Evolutionary conservation across 768 basidiomycete species (phyloP).

Genomic region (Kwoniella heveanensis): DNA sequence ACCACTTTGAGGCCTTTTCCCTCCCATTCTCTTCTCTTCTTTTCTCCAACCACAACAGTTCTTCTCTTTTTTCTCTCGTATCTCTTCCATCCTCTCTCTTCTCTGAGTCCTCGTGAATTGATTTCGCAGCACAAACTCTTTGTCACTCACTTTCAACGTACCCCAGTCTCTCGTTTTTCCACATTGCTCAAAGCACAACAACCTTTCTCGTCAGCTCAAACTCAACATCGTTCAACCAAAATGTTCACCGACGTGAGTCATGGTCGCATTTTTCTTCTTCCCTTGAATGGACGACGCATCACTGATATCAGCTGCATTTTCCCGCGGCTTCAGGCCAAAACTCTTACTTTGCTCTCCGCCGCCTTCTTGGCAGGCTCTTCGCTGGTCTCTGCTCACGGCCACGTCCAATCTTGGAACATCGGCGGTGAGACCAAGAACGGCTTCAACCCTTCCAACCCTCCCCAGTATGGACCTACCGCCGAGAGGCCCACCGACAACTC

Average conservation of each 20-base stretch:
- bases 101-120: conserved; percentile 9
- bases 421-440: conserved; percentile 16
- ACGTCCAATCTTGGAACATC: conserved; percentile 15
- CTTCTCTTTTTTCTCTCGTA: neutral
- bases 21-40: neutral
- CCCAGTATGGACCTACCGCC: conserved; percentile 14
- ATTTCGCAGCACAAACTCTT: conserved; percentile 2
- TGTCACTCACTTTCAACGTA: conserved; percentile 4
- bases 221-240: too few relatives aligned
- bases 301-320: too few relatives aligned
- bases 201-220: too few relatives aligned
- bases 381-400: conserved; percentile 24
- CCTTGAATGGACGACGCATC: too few relatives aligned
- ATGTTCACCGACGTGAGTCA: conserved; percentile 6
- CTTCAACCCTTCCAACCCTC: conserved; percentile 29
- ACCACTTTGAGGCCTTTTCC: neutral
- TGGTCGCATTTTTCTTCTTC: neutral
- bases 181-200: neutral
- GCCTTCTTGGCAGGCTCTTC: conserved; percentile 11
- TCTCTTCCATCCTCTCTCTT: neutral
- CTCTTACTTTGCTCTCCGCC: conserved; percentile 3
- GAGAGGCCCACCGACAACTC: conserved; percentile 22
- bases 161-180: conserved; percentile 1
- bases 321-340: conserved; percentile 6
- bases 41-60: conserved; percentile 2